A percentile compares a stretch with the other conserved stretches of the same genome.
Evolutionary conservation across 345 rosid species (phyloP).

Genomic region (Brassica incana): DNA sequence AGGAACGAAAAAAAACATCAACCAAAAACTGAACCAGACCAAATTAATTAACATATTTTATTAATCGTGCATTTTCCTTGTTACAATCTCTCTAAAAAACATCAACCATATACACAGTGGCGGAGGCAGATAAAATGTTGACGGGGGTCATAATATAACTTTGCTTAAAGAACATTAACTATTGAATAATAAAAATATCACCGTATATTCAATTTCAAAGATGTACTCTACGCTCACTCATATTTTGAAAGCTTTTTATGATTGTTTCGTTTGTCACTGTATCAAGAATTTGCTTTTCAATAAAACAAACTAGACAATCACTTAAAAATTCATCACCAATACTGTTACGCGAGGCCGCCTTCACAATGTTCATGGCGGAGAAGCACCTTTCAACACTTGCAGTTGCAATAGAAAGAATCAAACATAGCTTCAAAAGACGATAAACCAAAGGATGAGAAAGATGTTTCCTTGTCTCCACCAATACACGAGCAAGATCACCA

Average conservation of each 20-base stretch:
- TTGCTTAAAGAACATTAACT: not conserved
- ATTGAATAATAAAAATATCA: no score
- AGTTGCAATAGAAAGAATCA: not conserved
- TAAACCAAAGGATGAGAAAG: not conserved
- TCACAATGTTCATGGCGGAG: not conserved
- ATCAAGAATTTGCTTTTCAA: not conserved
- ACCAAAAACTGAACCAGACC: no score
- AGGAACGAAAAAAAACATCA: no score
- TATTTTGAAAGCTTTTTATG: not conserved
- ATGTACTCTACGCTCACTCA: no score
- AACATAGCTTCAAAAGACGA: not conserved
- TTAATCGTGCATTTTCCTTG: no score
- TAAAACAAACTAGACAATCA: no score
- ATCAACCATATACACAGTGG: not conserved
- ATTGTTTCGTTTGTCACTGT: not conserved
- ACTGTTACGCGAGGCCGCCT: not conserved
- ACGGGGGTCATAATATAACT: not conserved
- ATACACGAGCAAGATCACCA: not conserved
- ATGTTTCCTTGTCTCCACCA: not conserved
- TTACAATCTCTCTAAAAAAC: no score
- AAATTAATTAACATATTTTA: no score
- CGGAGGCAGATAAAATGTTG: no score
- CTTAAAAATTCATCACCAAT: not conserved
- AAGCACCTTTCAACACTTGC: not conserved
- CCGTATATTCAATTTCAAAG: not conserved